A percentile compares a stretch with the other conserved stretches of the same genome.
Evolutionary conservation across 805 yeast species (phyloP).

Genomic region (Candida awuae): DNA sequence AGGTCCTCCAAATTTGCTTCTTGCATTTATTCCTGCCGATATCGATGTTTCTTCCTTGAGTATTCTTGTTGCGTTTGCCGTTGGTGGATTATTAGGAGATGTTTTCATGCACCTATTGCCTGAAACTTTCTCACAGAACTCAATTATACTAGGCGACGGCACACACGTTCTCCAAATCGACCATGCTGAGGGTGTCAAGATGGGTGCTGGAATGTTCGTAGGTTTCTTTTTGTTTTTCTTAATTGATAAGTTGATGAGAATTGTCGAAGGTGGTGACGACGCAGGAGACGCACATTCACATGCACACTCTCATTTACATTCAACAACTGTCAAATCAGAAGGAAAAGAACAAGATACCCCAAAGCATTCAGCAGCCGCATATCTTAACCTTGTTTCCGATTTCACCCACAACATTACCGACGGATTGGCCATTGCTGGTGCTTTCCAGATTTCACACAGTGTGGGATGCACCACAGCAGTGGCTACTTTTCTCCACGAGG

Average conservation of each 20-base stretch:
- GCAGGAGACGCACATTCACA: conserved; percentile 30
- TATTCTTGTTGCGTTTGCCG: conserved; percentile 59
- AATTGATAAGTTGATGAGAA: conserved; percentile 55
- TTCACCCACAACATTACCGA: conserved; percentile 71
- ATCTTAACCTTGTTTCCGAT: conserved; percentile 60
- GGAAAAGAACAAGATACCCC: conserved; percentile 23
- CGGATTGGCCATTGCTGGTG: conserved; percentile 66
- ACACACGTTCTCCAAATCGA: conserved; percentile 36
- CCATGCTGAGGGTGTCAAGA: conserved; percentile 38
- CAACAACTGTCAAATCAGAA: conserved; percentile 9
- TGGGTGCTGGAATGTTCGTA: conserved; percentile 48
- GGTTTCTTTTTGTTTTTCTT: conserved; percentile 55
- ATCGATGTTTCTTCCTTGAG: conserved; percentile 45
- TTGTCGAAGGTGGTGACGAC: conserved; percentile 31
- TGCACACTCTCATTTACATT: conserved; percentile 4
- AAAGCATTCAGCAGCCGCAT: conserved; percentile 42
- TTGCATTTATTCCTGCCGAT: conserved; percentile 49
- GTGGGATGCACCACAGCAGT: conserved; percentile 64
- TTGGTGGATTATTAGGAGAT: conserved; percentile 72
- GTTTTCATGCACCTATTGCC: conserved; percentile 67
- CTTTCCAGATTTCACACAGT: conserved; percentile 51
- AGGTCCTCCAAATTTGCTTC: conserved; percentile 52
- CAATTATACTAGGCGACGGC: conserved; percentile 28
- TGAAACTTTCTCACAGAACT: conserved; percentile 52
- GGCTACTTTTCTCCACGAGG: conserved; percentile 68